These are phyloP conservation scores for Chlamydomonas schloesseri DNA, from an alignment of 139 green algal species.

Conservation along the genomic window DNA sequence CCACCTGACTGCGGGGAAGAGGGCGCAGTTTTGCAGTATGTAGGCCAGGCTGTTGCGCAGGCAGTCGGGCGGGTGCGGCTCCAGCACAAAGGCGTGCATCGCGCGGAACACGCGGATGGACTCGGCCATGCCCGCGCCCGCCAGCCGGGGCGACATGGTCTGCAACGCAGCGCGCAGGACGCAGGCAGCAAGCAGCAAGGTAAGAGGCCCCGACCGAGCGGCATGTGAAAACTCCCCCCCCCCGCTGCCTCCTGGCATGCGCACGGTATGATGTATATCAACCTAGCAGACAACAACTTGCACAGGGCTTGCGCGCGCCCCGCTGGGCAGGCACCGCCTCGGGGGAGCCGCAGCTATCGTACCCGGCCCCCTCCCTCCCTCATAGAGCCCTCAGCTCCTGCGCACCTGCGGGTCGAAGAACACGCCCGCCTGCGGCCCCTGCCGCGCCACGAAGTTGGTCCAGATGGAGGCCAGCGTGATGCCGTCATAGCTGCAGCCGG, in stretches of 20 bases:
- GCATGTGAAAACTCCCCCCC: no score
- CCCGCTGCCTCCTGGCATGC: no score
- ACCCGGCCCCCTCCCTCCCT: no score
- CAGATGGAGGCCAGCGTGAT: not conserved
- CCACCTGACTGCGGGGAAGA: not conserved
- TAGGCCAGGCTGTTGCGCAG: not conserved
- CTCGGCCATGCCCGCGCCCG: not conserved
- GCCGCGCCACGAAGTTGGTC: not conserved
- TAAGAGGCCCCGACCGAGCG: no score
- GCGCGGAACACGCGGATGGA: not conserved
- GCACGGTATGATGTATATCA: no score
- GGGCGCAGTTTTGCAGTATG: not conserved
- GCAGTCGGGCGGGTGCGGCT: not conserved
- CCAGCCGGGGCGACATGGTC: not conserved
- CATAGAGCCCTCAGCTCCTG: no score
- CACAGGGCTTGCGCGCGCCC: no score
- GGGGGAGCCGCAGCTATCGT: no score
- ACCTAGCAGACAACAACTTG: no score
- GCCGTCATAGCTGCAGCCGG: constrained; percentile 1
- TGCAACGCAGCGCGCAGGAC: not conserved
- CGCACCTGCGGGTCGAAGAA: not conserved
- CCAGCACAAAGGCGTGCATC: not conserved
- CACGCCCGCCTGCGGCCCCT: not conserved
- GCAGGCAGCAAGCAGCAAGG: not conserved
- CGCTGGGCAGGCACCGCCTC: no score